Conservation (phyloP, 371 early-diverging fungal species). For the Mortierella sp. region DNA sequence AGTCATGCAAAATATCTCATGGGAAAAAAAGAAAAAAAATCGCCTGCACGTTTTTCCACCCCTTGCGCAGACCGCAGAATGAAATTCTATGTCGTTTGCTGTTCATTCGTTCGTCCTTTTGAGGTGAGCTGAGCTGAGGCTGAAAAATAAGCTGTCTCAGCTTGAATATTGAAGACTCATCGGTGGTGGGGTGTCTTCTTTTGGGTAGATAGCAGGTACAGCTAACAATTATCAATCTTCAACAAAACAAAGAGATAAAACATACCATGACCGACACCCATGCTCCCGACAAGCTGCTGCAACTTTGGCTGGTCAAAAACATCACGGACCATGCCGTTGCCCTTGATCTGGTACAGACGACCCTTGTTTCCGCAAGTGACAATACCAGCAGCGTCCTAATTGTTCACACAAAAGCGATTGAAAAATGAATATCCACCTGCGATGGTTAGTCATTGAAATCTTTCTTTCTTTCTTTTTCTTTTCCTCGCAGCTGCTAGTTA, state of each 20-base stretch:
- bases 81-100: not conserved
- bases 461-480: not conserved
- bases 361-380: constrained; percentile 97
- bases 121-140: not conserved
- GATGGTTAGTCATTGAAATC: not conserved
- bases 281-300: constrained; percentile 81
- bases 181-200: not conserved
- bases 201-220: not conserved
- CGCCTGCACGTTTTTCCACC: not conserved
- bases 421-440: not conserved
- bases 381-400: constrained; percentile 98
- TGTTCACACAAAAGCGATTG: not conserved
- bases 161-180: not conserved
- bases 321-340: constrained; percentile 98
- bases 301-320: constrained; percentile 91
- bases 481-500: too few species aligned
- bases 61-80: not conserved
- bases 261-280: constrained; percentile 98
- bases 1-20: not conserved
- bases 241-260: constrained; percentile 6
- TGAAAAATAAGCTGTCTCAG: not conserved
- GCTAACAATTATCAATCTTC: too few species aligned
- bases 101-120: not conserved
- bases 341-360: constrained; percentile 97
- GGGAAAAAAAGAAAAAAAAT: not conserved